Conservation (phyloP, 2,329 filamentous ascomycete genomes). For the Didymella keratinophila region DNA sequence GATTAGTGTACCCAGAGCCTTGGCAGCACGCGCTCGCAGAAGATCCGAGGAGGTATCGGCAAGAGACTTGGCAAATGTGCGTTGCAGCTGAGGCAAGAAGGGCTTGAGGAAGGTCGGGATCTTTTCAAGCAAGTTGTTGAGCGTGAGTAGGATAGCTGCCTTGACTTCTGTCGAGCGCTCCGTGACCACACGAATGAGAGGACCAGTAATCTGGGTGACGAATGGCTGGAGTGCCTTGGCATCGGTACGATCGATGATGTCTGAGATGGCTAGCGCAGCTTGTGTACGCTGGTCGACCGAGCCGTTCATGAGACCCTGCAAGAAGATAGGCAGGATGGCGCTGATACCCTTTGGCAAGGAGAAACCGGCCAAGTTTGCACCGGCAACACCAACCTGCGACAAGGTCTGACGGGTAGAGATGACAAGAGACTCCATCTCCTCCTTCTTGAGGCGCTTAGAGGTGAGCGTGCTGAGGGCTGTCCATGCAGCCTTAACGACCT, state of each 20-base stretch:
- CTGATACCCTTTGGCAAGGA: constrained; percentile 94
- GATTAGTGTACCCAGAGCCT: constrained; percentile 92
- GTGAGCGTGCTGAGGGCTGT: constrained; percentile 79
- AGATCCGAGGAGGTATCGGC: constrained; percentile 92
- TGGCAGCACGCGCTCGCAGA: constrained; percentile 85
- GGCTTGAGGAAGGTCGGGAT: constrained; percentile 95
- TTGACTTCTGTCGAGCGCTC: constrained; percentile 97
- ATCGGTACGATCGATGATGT: constrained; percentile 92
- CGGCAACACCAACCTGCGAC: constrained; percentile 86
- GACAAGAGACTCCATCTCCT: constrained; percentile 96
- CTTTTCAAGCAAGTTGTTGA: constrained; percentile 96
- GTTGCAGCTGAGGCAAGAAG: constrained; percentile 93
- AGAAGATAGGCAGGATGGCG: constrained; percentile 92
- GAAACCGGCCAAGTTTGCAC: constrained; percentile 86
- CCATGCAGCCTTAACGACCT: constrained; percentile 91
- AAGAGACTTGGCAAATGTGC: constrained; percentile 95
- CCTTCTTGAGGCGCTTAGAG: constrained; percentile 89
- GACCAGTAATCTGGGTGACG: constrained; percentile 96
- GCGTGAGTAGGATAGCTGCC: constrained; percentile 88
- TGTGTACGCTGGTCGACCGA: constrained; percentile 90
- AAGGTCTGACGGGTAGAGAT: constrained; percentile 85
- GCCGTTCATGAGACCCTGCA: constrained; percentile 98
- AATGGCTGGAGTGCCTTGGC: constrained; percentile 89
- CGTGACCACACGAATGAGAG: constrained; percentile 95
- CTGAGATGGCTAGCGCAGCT: constrained; percentile 90